Evolutionary conservation across 2,329 filamentous ascomycete species (phyloP).

Genomic region (Fusarium pininemorale): DNA sequence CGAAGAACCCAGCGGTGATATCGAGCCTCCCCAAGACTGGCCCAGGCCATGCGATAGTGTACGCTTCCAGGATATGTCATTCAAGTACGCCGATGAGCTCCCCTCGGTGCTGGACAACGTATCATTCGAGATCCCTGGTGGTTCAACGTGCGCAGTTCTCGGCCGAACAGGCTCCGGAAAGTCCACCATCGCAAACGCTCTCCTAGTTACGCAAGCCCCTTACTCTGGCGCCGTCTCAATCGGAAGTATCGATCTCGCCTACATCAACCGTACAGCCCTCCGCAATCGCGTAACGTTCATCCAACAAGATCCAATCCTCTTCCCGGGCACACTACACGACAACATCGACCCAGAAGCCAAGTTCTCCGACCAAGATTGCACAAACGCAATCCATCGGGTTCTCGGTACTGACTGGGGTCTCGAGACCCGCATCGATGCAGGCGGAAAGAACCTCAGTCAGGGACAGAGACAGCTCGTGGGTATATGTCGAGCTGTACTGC

Average conservation of each 20-base stretch:
- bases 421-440: constrained; percentile 63
- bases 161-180: constrained; percentile 90
- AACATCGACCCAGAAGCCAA: constrained; percentile 76
- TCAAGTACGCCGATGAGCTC: constrained; percentile 81
- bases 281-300: constrained; percentile 69
- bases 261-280: constrained; percentile 63
- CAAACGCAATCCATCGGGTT: constrained; percentile 65
- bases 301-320: constrained; percentile 70
- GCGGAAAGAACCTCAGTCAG: constrained; percentile 70
- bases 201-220: constrained; percentile 65
- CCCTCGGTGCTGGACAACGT: constrained; percentile 76
- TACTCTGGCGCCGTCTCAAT: constrained; percentile 61
- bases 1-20: constrained; percentile 73
- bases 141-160: constrained; percentile 72
- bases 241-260: constrained; percentile 61
- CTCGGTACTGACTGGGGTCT: constrained; percentile 61
- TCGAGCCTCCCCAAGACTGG: constrained; percentile 80
- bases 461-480: constrained; percentile 71
- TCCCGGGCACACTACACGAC: constrained; percentile 66
- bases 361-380: constrained; percentile 61
- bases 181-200: constrained; percentile 73
- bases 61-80: constrained; percentile 77
- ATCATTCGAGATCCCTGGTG: constrained; percentile 75
- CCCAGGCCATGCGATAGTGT: constrained; percentile 77
- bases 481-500: constrained; percentile 67